Evolutionary conservation across 148 eudicot species (phyloP), one percentile per base, ranked within the genome.

Genomic region (Heliamphora exappendiculata): DNA sequence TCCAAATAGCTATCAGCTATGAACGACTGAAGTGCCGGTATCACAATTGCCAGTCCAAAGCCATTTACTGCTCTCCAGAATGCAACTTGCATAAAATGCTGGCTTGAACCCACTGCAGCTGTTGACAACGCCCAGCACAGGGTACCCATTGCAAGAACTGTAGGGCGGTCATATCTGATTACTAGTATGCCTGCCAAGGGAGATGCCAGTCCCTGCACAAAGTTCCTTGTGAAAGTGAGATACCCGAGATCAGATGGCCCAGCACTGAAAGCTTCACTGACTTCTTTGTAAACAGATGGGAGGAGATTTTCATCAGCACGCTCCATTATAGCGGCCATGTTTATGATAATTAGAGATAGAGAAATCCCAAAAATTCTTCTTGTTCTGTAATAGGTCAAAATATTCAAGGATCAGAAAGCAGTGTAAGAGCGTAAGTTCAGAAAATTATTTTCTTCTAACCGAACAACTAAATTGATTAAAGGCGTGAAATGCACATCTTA

Each of bases 11-110:
- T 90, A 75, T 94, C 98, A 45, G 98, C 98, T 78, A 95, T 88
- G 74, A 95, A 92, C 4, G 98, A 95, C 81, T 95, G 98, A 12
- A 95, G 90, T 16, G 97, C 93, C 0, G 98, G 98, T 51, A 92
- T 95, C 75, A 95, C 98, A 63, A 95, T 92, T 47, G 96, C 98
- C n/a, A 95, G 88, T 54, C 98, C 98, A 64, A 95, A 83, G 5
- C 98, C 98, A 84, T 95, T 95, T 39, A 95, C 75, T 10, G 94
- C 96, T 78, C 97, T 89, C 97, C 97, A 95, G 69, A 90, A 91
- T 16, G 89, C 96, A 51, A 95, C 92, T 70, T 91, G 96, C 34
- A 74, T 16, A 80, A 92, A 92, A 42, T 76, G 80, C 68, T 80
- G 89, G 87, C 96, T 90, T 17, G 83, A 85, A 36, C 97, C 98